phyloP scores from a whole-genome alignment of 2,329 filamentous ascomycete species.

The Aspergillus puulaauensis region DNA sequence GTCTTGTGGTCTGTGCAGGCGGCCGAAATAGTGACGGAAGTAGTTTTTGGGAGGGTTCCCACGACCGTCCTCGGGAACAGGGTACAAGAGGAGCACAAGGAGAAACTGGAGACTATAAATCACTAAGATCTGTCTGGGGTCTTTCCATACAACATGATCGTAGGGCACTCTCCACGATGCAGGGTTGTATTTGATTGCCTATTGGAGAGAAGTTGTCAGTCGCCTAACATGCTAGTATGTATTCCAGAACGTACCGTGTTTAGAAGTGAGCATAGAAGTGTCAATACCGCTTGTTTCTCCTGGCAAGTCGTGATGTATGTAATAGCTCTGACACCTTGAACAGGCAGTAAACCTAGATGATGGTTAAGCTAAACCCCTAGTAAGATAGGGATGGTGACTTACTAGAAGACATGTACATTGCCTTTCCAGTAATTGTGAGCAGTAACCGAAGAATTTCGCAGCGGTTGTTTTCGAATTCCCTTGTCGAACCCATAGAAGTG shows the following conservation, averaged over 20 bases:
- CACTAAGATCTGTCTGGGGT: conserved; percentile 84
- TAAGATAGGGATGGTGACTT: conserved; percentile 10
- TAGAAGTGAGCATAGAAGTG: conserved; percentile 83
- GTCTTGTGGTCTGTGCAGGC: conserved; percentile 88
- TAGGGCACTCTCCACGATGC: conserved; percentile 92
- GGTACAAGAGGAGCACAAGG: conserved; percentile 81
- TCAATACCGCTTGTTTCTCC: conserved; percentile 89
- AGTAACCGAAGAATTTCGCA: conserved; percentile 86
- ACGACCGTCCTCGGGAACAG: conserved; percentile 73
- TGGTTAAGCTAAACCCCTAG: conserved; percentile 7
- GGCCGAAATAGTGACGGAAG: conserved; percentile 87
- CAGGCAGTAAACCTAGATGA: conserved; percentile 64
- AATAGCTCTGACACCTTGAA: conserved; percentile 77
- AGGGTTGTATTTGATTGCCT: conserved; percentile 95
- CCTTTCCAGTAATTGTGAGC: conserved; percentile 81
- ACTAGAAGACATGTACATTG: conserved; percentile 87
- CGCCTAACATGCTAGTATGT: background rate
- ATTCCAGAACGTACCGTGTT: conserved; percentile 71
- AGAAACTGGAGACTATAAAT: conserved; percentile 90
- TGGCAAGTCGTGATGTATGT: conserved; percentile 85
- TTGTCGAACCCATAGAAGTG: conserved; percentile 80
- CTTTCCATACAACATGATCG: conserved; percentile 87
- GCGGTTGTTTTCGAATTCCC: conserved; percentile 89
- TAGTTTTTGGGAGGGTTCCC: conserved; percentile 76
- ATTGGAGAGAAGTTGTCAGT: conserved; percentile 14